Percentiles rank a stretch among this genome's conserved stretches.
These are phyloP conservation scores for Pythium chondricola DNA, from an alignment of 352 stramenopile genomes.

Conservation along the genomic window DNA sequence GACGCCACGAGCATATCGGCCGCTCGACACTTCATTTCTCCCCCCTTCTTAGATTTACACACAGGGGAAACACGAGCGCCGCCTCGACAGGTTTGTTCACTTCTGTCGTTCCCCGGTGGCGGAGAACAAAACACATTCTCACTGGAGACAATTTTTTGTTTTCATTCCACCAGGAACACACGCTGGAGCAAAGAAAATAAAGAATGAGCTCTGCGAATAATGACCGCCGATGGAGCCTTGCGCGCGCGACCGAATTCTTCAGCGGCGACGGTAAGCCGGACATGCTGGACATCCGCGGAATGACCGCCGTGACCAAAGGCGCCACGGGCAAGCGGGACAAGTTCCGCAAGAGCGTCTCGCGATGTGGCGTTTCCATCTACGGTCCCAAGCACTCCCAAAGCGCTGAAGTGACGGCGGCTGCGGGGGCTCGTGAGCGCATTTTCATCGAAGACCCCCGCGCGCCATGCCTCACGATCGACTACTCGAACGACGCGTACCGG, in stretches of 20 bases:
- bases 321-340: conserved; percentile 83
- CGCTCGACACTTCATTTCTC: background rate
- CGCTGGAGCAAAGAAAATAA: no score
- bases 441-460: conserved; percentile 85
- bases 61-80: no score
- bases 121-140: no score
- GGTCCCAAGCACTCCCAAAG: conserved; percentile 75
- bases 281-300: conserved; percentile 83
- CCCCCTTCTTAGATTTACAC: background rate
- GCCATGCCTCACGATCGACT: conserved; percentile 82
- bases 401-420: conserved; percentile 25
- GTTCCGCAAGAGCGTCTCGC: conserved; percentile 83
- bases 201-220: conserved; percentile 22
- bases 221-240: conserved; percentile 79
- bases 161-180: no score
- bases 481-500: conserved; percentile 82
- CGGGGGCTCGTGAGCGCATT: conserved; percentile 59
- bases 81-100: no score
- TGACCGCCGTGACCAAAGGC: conserved; percentile 83
- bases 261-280: conserved; percentile 83
- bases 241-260: conserved; percentile 85
- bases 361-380: conserved; percentile 83
- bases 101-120: no score
- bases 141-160: no score
- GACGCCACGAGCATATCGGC: background rate